Percentiles rank a stretch among this genome's conserved stretches.
phyloP scores from a whole-genome alignment of 2,329 filamentous ascomycete genomes.

The Neofusicoccum cordaticola region DNA sequence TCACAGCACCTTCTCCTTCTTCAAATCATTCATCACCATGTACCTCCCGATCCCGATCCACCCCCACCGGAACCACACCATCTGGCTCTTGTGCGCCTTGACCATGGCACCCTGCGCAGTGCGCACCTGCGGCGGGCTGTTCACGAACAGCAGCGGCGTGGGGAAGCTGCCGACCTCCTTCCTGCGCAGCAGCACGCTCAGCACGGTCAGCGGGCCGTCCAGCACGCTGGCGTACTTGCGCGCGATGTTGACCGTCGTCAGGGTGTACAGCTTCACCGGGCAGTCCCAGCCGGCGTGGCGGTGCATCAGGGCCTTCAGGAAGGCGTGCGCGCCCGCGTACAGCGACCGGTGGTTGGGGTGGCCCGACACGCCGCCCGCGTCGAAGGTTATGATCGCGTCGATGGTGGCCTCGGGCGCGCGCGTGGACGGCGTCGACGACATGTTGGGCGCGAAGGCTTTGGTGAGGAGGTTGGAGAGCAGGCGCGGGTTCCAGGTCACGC shows the following conservation, averaged over 20 bases:
- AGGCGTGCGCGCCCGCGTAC: constrained; percentile 74
- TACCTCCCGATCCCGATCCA: constrained; percentile 91
- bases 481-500: constrained; percentile 67
- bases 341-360: constrained; percentile 94
- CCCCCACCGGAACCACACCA: constrained; percentile 97
- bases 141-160: constrained; percentile 67
- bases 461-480: constrained; percentile 69
- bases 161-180: constrained; percentile 55
- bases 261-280: constrained; percentile 81
- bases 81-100: constrained; percentile 85
- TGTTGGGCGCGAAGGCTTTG: constrained; percentile 69
- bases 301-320: constrained; percentile 65
- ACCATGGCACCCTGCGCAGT: constrained; percentile 85
- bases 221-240: constrained; percentile 81
- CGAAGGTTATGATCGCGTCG: constrained; percentile 87
- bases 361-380: constrained; percentile 73
- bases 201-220: constrained; percentile 71
- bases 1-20: constrained; percentile 50
- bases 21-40: constrained; percentile 92
- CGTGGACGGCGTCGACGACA: constrained; percentile 43
- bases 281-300: constrained; percentile 63
- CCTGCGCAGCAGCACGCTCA: constrained; percentile 49
- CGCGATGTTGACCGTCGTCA: constrained; percentile 67
- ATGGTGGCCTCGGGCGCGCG: constrained; percentile 57
- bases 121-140: constrained; percentile 60